These are phyloP conservation scores for Rhodotorula sp. DNA, from an alignment of 1,284 basidiomycete species.

Conservation along the genomic window DNA sequence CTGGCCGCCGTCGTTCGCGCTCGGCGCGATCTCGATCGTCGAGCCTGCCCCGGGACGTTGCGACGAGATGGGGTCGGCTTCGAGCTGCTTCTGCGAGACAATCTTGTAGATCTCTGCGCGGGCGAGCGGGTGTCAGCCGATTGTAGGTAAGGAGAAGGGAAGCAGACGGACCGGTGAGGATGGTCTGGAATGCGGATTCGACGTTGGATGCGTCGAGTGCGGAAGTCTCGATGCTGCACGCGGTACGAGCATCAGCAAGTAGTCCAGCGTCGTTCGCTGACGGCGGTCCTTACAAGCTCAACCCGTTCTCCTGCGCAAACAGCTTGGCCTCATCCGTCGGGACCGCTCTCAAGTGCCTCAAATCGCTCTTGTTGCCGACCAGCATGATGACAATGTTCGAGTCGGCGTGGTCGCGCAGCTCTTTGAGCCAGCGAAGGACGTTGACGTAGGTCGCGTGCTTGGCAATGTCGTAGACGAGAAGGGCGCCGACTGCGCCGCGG, in stretches of 20 bases:
- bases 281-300: conserved; percentile 39
- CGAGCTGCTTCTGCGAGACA: conserved; percentile 83
- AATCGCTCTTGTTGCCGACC: conserved; percentile 80
- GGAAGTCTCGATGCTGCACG: conserved; percentile 81
- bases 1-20: conserved; percentile 57
- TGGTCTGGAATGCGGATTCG: conserved; percentile 94
- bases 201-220: conserved; percentile 99
- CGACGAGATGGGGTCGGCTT: conserved; percentile 66
- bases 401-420: conserved; percentile 67
- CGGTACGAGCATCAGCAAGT: too few relatives aligned
- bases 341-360: conserved; percentile 94
- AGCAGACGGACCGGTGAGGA: conserved; percentile 73
- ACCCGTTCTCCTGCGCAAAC: conserved; percentile 45
- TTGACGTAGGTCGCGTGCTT: conserved; percentile 94
- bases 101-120: conserved; percentile 86
- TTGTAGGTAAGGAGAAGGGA: not conserved
- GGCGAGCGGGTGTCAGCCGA: not conserved
- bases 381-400: conserved; percentile 56
- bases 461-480: conserved; percentile 55
- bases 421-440: conserved; percentile 97
- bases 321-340: conserved; percentile 67
- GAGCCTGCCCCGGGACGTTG: conserved; percentile 42
- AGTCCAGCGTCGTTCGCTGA: not conserved
- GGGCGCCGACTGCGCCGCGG: conserved; percentile 81
- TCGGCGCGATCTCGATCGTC: conserved; percentile 59